Evolutionary conservation across 768 basidiomycete species (phyloP).

Genomic region (Dioszegia aurantiaca): DNA sequence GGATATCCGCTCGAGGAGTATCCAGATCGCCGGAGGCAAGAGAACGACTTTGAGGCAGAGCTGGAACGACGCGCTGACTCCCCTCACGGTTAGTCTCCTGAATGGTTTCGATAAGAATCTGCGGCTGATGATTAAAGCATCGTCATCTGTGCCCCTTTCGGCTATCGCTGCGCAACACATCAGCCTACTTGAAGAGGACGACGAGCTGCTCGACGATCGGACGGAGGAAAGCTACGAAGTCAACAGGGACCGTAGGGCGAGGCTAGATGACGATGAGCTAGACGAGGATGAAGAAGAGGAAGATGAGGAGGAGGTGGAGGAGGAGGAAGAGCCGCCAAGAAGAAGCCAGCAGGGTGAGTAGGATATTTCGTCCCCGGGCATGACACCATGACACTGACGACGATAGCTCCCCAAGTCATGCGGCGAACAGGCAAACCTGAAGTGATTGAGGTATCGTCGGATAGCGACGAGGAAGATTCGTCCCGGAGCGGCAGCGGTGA

Average conservation of each 20-base stretch:
- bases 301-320: slow-evolving; percentile 4
- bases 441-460: slow-evolving; percentile 23
- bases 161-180: too few relatives aligned
- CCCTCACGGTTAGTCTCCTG: too few relatives aligned
- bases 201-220: neutral
- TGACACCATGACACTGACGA: neutral
- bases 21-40: slow-evolving; percentile 12
- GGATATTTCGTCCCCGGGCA: neutral
- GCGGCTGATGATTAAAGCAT: neutral
- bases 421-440: slow-evolving; percentile 1
- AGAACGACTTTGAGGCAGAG: neutral
- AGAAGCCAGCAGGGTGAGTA: neutral
- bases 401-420: neutral
- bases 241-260: slow-evolving; percentile 3
- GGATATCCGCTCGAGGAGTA: neutral
- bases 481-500: slow-evolving; percentile 1
- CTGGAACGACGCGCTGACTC: too few relatives aligned
- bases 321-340: slow-evolving; percentile 1
- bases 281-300: neutral
- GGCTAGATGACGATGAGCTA: slow-evolving; percentile 7
- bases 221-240: slow-evolving; percentile 1
- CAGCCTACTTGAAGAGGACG: too few relatives aligned
- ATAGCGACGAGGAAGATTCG: slow-evolving; percentile 21
- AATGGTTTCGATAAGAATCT: too few relatives aligned
- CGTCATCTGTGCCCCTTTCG: neutral